Percentiles rank a stretch among this genome's conserved stretches.
phyloP scores from a whole-genome alignment of 148 eudicot species.

The Vaccinium corymbosum region DNA sequence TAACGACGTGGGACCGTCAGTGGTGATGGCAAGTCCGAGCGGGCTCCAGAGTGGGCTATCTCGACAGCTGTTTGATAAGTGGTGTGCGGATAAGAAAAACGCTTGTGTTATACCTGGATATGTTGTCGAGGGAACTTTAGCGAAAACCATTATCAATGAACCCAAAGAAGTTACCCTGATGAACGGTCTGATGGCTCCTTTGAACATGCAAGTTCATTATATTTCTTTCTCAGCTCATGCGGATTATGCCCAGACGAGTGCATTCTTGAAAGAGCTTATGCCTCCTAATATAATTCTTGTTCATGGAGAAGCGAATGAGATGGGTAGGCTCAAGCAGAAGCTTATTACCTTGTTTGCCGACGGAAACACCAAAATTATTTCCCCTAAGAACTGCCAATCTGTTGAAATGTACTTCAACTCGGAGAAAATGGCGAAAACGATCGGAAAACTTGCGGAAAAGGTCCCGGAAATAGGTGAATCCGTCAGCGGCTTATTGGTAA shows the following conservation, averaged over 20 bases:
- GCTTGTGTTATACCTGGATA: constrained; percentile 93
- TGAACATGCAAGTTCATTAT: constrained; percentile 83
- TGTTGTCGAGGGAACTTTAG: constrained; percentile 85
- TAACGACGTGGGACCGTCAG: constrained; percentile 77
- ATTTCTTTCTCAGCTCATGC: constrained; percentile 98
- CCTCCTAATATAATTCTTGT: constrained; percentile 90
- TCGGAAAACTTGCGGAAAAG: constrained; percentile 80
- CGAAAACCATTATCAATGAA: constrained; percentile 83
- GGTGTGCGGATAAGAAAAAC: constrained; percentile 88
- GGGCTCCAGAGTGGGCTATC: constrained; percentile 92
- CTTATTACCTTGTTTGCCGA: constrained; percentile 64
- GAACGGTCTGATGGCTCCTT: constrained; percentile 78
- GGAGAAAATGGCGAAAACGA: constrained; percentile 83
- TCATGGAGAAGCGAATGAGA: constrained; percentile 91
- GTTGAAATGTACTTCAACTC: constrained; percentile 86
- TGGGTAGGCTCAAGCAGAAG: constrained; percentile 90
- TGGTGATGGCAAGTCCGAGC: constrained; percentile 94
- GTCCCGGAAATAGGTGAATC: constrained; percentile 67
- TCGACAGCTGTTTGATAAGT: constrained; percentile 84
- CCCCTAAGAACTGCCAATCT: constrained; percentile 87
- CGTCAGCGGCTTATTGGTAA: constrained; percentile 77
- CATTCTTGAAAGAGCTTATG: constrained; percentile 83
- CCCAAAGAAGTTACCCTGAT: constrained; percentile 90
- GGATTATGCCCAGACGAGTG: constrained; percentile 76
- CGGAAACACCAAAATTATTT: constrained; percentile 59